A percentile compares a stretch with the other conserved stretches of the same genome.
These are phyloP conservation scores for Naganishia vishniacii DNA, from an alignment of 768 basidiomycete genomes.

Conservation along the genomic window DNA sequence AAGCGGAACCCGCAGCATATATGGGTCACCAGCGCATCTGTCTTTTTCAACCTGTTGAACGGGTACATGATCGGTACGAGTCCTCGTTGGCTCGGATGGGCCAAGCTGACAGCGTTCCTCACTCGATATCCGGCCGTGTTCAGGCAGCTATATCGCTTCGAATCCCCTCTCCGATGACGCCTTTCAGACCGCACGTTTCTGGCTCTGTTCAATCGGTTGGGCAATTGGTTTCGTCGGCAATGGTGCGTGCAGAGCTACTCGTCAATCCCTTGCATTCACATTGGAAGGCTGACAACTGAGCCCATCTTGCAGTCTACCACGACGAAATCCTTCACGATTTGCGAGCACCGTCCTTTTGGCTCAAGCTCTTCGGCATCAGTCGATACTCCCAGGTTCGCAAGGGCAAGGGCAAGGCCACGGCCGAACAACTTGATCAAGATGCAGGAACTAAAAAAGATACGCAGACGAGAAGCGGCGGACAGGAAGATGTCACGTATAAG, in stretches of 20 bases:
- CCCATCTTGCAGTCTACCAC: conserved; percentile 55
- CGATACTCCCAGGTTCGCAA: conserved; percentile 15
- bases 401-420: conserved; percentile 9
- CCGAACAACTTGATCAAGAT: conserved; percentile 50
- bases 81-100: too few species aligned
- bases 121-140: neutral
- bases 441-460: conserved; percentile 7
- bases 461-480: conserved; percentile 35
- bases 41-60: conserved; percentile 67
- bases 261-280: neutral
- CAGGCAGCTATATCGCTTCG: conserved; percentile 32
- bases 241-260: conserved; percentile 30
- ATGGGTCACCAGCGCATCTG: conserved; percentile 56
- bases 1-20: conserved; percentile 71
- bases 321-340: conserved; percentile 85
- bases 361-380: conserved; percentile 2
- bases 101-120: too few species aligned
- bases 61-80: conserved; percentile 62
- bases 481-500: conserved; percentile 44
- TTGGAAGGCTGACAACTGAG: too few species aligned
- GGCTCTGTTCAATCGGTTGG: conserved; percentile 65
- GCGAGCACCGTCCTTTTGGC: conserved; percentile 51
- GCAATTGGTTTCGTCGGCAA: conserved; percentile 68
- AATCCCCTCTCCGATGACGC: conserved; percentile 17
- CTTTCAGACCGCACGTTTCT: conserved; percentile 52